A percentile compares a stretch with the other conserved stretches of the same genome.
Evolutionary conservation across 1,139 yeast species (phyloP).

Genomic region (Hemisphaericaspora xylofermentans): DNA sequence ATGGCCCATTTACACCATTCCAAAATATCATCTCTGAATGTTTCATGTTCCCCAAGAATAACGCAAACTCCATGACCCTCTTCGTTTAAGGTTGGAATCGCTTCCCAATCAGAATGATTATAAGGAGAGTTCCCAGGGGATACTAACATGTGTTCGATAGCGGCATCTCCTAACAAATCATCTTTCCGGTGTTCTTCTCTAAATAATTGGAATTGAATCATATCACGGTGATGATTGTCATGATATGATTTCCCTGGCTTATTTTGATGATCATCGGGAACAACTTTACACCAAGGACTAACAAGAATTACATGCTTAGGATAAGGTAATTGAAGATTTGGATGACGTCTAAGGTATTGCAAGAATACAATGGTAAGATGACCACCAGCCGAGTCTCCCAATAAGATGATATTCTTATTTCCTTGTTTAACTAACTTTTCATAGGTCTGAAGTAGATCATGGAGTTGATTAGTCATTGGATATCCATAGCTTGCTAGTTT

Average conservation of each 20-base stretch:
- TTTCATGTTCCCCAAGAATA: conserved; percentile 44
- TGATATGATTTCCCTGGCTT: conserved; percentile 34
- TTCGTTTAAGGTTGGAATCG: conserved; percentile 31
- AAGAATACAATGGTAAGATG: conserved; percentile 31
- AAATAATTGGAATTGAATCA: conserved; percentile 22
- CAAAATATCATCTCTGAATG: conserved; percentile 42
- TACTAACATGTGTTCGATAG: conserved; percentile 10
- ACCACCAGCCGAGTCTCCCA: conserved; percentile 49
- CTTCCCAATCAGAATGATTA: conserved; percentile 31
- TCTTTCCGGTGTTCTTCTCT: conserved; percentile 2
- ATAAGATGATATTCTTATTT: conserved; percentile 28
- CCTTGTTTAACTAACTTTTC: conserved; percentile 26
- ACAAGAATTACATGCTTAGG: conserved; percentile 36
- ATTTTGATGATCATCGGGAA: conserved; percentile 13
- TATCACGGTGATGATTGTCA: conserved; percentile 34
- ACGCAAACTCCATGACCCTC: conserved; percentile 29
- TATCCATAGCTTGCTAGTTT: conserved; percentile 33
- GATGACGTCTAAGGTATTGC: conserved; percentile 18
- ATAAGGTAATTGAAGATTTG: conserved; percentile 15
- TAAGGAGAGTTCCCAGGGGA: conserved; percentile 21
- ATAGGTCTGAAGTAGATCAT: conserved; percentile 35
- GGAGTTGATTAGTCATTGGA: conserved; percentile 35
- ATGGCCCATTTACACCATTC: conserved; percentile 37
- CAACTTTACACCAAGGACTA: conserved; percentile 39
- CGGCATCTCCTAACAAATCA: conserved; percentile 14